These are phyloP conservation scores for Raphidocelis subcapitata DNA, from an alignment of 139 green algal species.

Conservation along the genomic window DNA sequence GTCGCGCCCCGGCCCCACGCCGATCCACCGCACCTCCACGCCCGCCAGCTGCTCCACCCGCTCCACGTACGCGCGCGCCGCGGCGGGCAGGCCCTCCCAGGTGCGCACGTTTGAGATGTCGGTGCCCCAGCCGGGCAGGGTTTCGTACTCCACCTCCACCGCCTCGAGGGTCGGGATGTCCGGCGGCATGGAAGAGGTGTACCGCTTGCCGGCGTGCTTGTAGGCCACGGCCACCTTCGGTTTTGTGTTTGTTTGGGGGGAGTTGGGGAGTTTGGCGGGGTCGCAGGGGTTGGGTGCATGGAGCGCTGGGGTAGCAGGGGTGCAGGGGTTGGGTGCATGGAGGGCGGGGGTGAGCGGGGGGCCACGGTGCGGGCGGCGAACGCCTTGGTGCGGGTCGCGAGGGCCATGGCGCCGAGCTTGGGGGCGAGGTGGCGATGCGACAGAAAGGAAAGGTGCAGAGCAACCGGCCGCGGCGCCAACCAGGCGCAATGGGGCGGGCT, in stretches of 20 bases:
- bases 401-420: too few species aligned
- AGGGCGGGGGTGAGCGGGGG: too few species aligned
- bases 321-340: too few species aligned
- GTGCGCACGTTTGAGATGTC: conserved; percentile 76
- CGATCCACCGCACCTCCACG: conserved; percentile 92
- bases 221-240: conserved; percentile 57
- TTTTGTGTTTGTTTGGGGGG: not conserved
- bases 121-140: conserved; percentile 88
- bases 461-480: too few species aligned
- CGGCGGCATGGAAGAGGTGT: conserved; percentile 60
- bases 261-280: too few species aligned
- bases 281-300: too few species aligned
- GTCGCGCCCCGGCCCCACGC: conserved; percentile 93
- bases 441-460: too few species aligned
- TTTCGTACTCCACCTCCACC: conserved; percentile 90
- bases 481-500: too few species aligned
- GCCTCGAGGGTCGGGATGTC: conserved; percentile 70
- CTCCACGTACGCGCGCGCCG: conserved; percentile 75
- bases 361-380: too few species aligned
- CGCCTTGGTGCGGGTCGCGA: too few species aligned
- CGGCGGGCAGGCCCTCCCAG: conserved; percentile 87
- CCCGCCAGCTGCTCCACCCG: conserved; percentile 87
- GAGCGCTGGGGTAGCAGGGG: too few species aligned
- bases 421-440: too few species aligned
- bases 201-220: conserved; percentile 15